These are phyloP conservation scores for Anthoceros angustus DNA, from an alignment of 225 moss, liverwort and hornwort species.

Conservation along the genomic window DNA sequence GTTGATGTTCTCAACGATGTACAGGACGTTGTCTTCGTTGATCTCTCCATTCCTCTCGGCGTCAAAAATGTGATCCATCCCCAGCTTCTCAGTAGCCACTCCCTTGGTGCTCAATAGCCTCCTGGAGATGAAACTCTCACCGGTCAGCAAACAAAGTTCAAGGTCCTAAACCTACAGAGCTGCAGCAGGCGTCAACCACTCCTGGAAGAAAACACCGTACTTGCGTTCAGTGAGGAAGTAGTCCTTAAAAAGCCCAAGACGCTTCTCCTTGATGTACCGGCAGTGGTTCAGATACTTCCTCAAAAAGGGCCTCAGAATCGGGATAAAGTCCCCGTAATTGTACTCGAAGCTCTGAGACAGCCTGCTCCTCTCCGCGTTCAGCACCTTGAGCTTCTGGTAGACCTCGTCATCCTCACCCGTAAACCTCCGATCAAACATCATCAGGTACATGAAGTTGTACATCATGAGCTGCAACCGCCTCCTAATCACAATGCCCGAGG, in stretches of 20 bases:
- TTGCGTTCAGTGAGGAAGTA: slow-evolving; percentile 45
- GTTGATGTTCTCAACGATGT: slow-evolving; percentile 53
- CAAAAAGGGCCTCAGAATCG: slow-evolving; percentile 35
- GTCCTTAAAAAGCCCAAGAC: slow-evolving; percentile 45
- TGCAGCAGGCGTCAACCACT: neutral
- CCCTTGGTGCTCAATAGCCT: slow-evolving; percentile 17
- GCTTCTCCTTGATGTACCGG: slow-evolving; percentile 36
- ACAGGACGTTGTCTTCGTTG: slow-evolving; percentile 47
- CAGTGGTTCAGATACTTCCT: slow-evolving; percentile 37
- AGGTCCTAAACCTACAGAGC: neutral
- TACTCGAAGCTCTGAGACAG: slow-evolving; percentile 50
- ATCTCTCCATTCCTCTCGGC: slow-evolving; percentile 43
- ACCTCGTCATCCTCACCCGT: slow-evolving; percentile 43
- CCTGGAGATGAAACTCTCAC: slow-evolving; percentile 11
- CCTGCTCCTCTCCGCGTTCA: slow-evolving; percentile 39
- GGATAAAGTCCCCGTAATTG: slow-evolving; percentile 54
- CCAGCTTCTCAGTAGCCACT: slow-evolving; percentile 31
- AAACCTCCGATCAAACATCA: slow-evolving; percentile 48
- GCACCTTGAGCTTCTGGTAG: slow-evolving; percentile 35
- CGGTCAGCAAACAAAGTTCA: neutral
- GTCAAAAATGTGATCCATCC: slow-evolving; percentile 39
- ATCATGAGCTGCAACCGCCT: slow-evolving; percentile 53
- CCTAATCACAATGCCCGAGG: slow-evolving; percentile 36
- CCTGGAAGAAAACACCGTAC: slow-evolving; percentile 7
- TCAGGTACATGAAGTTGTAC: slow-evolving; percentile 52